These are phyloP conservation scores for Yamadazyma triangularis DNA, from an alignment of 1,139 yeast species.

Conservation along the genomic window DNA sequence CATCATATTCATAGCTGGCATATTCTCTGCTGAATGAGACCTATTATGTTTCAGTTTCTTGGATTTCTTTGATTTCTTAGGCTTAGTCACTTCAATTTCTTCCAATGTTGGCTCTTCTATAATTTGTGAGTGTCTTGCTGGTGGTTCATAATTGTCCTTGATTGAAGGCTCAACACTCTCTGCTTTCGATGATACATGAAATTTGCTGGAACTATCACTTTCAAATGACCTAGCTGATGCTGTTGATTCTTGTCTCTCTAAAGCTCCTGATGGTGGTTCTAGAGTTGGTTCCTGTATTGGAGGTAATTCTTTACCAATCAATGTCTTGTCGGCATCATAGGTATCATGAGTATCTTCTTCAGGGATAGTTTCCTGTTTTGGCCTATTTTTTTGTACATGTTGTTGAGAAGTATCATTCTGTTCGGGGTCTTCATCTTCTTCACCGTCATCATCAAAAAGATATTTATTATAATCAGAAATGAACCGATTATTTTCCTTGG, in stretches of 20 bases:
- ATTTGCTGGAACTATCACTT: slow-evolving; percentile 33
- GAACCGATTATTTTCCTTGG: background rate
- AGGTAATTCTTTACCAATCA: background rate
- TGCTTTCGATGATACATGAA: slow-evolving; percentile 19
- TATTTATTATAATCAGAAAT: background rate
- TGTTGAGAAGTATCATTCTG: too few relatives aligned
- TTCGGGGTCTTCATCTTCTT: slow-evolving; percentile 1
- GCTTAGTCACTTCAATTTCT: background rate
- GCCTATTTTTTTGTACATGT: background rate
- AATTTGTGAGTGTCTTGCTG: background rate
- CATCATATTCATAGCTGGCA: background rate
- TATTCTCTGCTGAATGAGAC: background rate
- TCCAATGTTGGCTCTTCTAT: background rate
- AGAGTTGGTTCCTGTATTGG: too few relatives aligned
- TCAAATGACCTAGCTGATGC: slow-evolving; percentile 34
- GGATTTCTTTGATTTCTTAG: slow-evolving; percentile 5
- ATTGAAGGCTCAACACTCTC: slow-evolving; percentile 12
- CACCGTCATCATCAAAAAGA: slow-evolving; percentile 1
- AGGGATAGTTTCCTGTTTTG: background rate
- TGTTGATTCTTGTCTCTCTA: slow-evolving; percentile 22
- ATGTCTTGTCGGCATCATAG: background rate
- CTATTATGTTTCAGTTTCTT: slow-evolving; percentile 3
- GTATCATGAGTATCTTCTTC: background rate
- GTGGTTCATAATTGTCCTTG: background rate
- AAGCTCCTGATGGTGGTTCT: too few relatives aligned